A percentile compares a stretch with the other conserved stretches of the same genome.
Conservation (phyloP, 2,329 filamentous ascomycete species). For the Aspergillus pseudoterreus region DNA sequence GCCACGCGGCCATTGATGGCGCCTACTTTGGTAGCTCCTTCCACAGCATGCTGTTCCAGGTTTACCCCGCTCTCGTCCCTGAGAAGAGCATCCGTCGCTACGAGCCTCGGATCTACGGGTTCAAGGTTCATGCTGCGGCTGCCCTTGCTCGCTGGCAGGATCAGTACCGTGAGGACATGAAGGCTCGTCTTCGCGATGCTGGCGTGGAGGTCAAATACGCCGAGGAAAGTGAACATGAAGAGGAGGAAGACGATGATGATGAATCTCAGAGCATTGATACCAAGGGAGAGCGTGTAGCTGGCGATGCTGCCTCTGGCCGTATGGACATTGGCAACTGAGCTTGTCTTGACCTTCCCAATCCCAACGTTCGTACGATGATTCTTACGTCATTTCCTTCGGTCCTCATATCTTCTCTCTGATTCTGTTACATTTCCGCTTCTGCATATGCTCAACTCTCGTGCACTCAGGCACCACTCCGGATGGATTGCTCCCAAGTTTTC, state of each 20-base stretch:
- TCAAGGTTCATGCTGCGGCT: slow-evolving; percentile 88
- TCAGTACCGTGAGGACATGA: slow-evolving; percentile 74
- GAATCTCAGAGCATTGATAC: slow-evolving; percentile 12
- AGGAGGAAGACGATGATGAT: slow-evolving; percentile 40
- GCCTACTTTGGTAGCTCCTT: slow-evolving; percentile 98
- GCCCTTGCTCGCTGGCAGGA: slow-evolving; percentile 90
- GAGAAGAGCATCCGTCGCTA: slow-evolving; percentile 82
- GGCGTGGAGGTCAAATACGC: slow-evolving; percentile 73
- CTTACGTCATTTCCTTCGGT: too few species aligned
- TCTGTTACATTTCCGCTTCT: background rate
- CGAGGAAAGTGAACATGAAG: slow-evolving; percentile 62
- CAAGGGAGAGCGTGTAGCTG: slow-evolving; percentile 22
- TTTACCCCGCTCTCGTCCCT: slow-evolving; percentile 87
- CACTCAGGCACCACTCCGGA: background rate
- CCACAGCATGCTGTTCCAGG: slow-evolving; percentile 98
- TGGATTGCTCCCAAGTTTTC: background rate
- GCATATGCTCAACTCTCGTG: background rate
- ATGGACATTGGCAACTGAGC: slow-evolving; percentile 36
- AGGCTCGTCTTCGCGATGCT: slow-evolving; percentile 65
- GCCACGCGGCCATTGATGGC: slow-evolving; percentile 91
- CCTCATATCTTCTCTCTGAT: background rate
- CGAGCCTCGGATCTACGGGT: slow-evolving; percentile 86
- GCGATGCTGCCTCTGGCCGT: slow-evolving; percentile 30
- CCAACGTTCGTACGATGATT: background rate
- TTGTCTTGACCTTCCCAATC: slow-evolving; percentile 1